phyloP scores from a whole-genome alignment of 2,329 filamentous ascomycete species.

The Trichoderma aggressivum region DNA sequence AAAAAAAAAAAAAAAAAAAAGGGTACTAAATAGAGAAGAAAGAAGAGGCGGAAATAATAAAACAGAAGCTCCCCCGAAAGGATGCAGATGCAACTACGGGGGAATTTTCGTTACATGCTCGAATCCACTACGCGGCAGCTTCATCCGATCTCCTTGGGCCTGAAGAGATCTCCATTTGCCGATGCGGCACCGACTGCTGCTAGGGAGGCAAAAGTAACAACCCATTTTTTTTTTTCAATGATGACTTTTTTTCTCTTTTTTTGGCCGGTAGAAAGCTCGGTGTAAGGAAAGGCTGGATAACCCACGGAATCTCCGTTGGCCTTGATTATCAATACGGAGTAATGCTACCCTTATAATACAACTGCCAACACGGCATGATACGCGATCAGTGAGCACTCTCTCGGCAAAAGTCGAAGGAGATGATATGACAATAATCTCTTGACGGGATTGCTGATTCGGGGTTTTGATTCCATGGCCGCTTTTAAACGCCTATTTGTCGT shows the following conservation, averaged over 20 bases:
- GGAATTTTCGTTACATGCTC: not conserved
- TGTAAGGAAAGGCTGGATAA: not conserved
- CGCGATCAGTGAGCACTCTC: not conserved
- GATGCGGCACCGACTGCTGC: slow-evolving; percentile 2
- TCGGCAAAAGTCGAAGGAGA: not conserved
- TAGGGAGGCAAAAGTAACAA: not conserved
- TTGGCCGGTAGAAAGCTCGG: not conserved
- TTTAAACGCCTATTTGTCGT: not conserved
- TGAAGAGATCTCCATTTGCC: not conserved
- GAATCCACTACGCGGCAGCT: slow-evolving; percentile 4
- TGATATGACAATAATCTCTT: not conserved
- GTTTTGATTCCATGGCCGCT: not conserved
- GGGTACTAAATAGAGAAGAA: not conserved
- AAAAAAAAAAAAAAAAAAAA: not conserved
- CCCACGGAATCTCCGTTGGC: slow-evolving; percentile 8
- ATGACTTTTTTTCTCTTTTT: not conserved
- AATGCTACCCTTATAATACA: not conserved
- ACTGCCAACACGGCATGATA: not conserved
- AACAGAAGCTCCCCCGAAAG: not conserved
- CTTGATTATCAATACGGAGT: not conserved
- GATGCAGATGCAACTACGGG: not conserved
- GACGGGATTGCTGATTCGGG: not conserved
- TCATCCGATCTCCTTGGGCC: not conserved
- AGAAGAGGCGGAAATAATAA: not conserved
- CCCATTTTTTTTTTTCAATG: not conserved